A percentile compares a stretch with the other conserved stretches of the same genome.
These are phyloP conservation scores for Lumnitzera racemosa DNA, from an alignment of 345 rosid genomes.

Conservation along the genomic window DNA sequence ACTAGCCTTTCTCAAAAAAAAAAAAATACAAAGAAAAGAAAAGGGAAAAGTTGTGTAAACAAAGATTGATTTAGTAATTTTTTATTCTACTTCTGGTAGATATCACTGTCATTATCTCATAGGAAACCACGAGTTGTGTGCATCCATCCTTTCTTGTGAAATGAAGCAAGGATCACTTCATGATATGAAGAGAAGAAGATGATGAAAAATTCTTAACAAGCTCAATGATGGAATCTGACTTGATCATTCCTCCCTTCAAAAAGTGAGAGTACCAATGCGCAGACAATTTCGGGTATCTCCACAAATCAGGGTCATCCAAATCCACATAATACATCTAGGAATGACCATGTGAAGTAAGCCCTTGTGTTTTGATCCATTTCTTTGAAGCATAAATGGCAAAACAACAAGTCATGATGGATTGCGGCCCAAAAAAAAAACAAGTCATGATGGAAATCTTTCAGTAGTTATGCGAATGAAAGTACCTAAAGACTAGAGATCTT, in stretches of 20 bases:
- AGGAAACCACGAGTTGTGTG: too few relatives aligned
- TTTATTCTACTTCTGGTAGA: too few relatives aligned
- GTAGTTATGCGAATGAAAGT: neutral
- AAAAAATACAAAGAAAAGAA: too few relatives aligned
- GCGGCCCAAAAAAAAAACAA: too few relatives aligned
- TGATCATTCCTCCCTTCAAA: conserved; percentile 7
- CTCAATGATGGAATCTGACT: neutral
- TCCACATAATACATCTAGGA: conserved; percentile 17
- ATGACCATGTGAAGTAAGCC: conserved; percentile 20
- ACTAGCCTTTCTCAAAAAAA: too few relatives aligned
- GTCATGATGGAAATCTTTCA: neutral
- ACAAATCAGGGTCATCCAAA: conserved; percentile 15
- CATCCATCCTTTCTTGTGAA: too few relatives aligned
- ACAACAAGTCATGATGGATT: neutral
- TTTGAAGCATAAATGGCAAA: neutral
- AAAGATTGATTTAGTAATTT: too few relatives aligned
- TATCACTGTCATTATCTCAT: too few relatives aligned
- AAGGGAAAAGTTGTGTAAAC: too few relatives aligned
- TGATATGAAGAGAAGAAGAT: neutral
- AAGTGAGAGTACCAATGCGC: conserved; percentile 14
- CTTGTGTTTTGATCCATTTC: conserved; percentile 12
- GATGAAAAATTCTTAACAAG: conserved; percentile 1
- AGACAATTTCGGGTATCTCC: conserved; percentile 11
- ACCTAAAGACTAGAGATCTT: too few relatives aligned
- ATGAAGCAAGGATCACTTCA: too few relatives aligned